Conservation (phyloP, 352 stramenopile genomes). For the Phytophthora pluvialis region DNA sequence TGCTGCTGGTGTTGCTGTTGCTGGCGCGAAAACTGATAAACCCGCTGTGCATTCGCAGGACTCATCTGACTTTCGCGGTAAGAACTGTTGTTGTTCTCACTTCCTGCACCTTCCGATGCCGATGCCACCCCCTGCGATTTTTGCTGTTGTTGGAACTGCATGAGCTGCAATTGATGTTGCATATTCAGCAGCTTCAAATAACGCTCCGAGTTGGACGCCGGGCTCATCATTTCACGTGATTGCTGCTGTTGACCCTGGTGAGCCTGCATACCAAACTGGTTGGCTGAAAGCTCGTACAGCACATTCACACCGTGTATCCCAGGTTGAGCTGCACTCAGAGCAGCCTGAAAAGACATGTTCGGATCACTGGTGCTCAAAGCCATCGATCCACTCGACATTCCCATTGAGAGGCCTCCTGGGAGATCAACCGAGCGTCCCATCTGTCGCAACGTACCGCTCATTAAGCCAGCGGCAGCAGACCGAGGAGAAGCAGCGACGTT, state of each 20-base stretch:
- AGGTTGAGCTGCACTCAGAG: constrained; percentile 40
- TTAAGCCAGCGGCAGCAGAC: constrained; percentile 41
- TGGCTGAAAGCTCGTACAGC: constrained; percentile 46
- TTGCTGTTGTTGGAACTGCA: constrained; percentile 85
- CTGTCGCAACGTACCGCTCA: constrained; percentile 38
- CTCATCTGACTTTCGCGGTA: constrained; percentile 66
- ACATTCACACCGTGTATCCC: constrained; percentile 38
- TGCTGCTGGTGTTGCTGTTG: constrained; percentile 45
- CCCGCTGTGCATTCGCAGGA: constrained; percentile 41
- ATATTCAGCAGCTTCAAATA: constrained; percentile 89
- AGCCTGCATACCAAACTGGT: constrained; percentile 42
- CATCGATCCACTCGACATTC: constrained; percentile 36
- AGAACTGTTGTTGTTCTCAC: constrained; percentile 37
- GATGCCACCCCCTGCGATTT: constrained; percentile 44
- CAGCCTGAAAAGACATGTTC: constrained; percentile 44
- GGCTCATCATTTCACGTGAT: constrained; percentile 51
- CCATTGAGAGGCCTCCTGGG: constrained; percentile 22
- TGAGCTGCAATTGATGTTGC: constrained; percentile 88
- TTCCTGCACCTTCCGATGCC: constrained; percentile 33
- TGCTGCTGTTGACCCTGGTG: constrained; percentile 45
- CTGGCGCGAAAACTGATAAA: constrained; percentile 56
- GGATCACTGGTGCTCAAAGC: constrained; percentile 26
- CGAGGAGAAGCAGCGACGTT: constrained; percentile 37
- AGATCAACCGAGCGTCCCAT: constrained; percentile 30
- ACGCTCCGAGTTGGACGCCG: constrained; percentile 64